A percentile compares a stretch with the other conserved stretches of the same genome.
phyloP scores from a whole-genome alignment of 345 rosid genomes.

The Turritis glabra region DNA sequence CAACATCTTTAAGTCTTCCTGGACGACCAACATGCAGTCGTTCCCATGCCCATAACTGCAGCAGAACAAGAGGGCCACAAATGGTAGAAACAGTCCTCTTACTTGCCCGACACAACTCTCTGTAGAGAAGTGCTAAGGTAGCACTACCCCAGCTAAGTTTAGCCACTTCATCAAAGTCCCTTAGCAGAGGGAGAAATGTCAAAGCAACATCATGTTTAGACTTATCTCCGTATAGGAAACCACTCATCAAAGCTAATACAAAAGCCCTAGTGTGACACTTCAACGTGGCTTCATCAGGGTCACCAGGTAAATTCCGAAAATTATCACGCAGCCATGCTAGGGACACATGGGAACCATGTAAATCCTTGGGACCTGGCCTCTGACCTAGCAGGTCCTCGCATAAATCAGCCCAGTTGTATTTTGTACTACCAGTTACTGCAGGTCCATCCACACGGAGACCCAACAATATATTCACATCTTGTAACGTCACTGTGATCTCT shows the following conservation, averaged over 20 bases:
- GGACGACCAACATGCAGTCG: conserved; percentile 45
- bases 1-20: conserved; percentile 42
- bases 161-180: conserved; percentile 39
- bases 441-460: conserved; percentile 82
- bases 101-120: conserved; percentile 45
- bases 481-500: conserved; percentile 64
- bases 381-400: conserved; percentile 40
- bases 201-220: conserved; percentile 44
- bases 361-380: conserved; percentile 43
- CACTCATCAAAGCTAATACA: conserved; percentile 44
- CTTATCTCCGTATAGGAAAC: conserved; percentile 43
- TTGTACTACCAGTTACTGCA: conserved; percentile 55
- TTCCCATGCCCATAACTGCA: conserved; percentile 47
- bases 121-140: conserved; percentile 42
- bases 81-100: conserved; percentile 44
- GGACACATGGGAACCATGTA: conserved; percentile 44
- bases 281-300: conserved; percentile 39
- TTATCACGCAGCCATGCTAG: conserved; percentile 42
- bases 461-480: conserved; percentile 63
- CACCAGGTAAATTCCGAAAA: conserved; percentile 36
- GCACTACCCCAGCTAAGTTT: conserved; percentile 46
- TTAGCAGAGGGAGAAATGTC: conserved; percentile 42
- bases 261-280: conserved; percentile 41
- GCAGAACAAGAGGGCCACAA: conserved; percentile 45
- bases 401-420: conserved; percentile 43